These are phyloP conservation scores for Polysphondylium violaceum DNA, from an alignment of 78 protist species.

Conservation along the genomic window DNA sequence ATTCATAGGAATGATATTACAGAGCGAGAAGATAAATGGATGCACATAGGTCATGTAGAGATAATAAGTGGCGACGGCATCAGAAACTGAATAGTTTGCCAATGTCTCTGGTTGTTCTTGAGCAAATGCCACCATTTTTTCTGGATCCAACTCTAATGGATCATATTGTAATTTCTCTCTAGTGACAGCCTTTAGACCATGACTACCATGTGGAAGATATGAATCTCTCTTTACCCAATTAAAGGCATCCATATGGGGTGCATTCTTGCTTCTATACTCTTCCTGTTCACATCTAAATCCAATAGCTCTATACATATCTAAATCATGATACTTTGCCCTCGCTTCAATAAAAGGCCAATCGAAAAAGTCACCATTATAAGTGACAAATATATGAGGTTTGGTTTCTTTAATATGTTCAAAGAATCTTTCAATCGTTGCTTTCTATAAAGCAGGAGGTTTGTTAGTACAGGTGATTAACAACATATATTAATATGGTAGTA, in stretches of 20 bases:
- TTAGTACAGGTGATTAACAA: background rate
- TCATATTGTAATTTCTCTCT: slow-evolving; percentile 97
- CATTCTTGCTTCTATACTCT: slow-evolving; percentile 79
- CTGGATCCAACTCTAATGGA: slow-evolving; percentile 99
- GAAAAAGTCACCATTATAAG: slow-evolving; percentile 99
- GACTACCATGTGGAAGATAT: slow-evolving; percentile 99
- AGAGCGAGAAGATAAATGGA: slow-evolving; percentile 99
- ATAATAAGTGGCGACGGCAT: slow-evolving; percentile 99
- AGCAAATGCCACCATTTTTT: slow-evolving; percentile 97
- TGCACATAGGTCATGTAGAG: slow-evolving; percentile 97
- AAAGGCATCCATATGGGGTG: slow-evolving; percentile 96
- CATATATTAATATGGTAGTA: background rate
- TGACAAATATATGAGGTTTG: slow-evolving; percentile 94
- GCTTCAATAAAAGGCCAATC: slow-evolving; percentile 99
- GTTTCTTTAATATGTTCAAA: slow-evolving; percentile 87
- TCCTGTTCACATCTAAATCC: slow-evolving; percentile 74
- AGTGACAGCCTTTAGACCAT: slow-evolving; percentile 97
- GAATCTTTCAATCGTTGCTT: slow-evolving; percentile 75
- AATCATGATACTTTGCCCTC: slow-evolving; percentile 84
- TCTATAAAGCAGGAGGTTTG: background rate
- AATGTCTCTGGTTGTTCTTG: slow-evolving; percentile 82
- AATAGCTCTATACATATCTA: slow-evolving; percentile 85
- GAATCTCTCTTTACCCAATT: slow-evolving; percentile 99
- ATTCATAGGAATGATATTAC: slow-evolving; percentile 98
- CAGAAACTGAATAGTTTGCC: slow-evolving; percentile 99